Conservation (phyloP, 2,329 filamentous ascomycete genomes). For the Fusarium camptoceras region DNA sequence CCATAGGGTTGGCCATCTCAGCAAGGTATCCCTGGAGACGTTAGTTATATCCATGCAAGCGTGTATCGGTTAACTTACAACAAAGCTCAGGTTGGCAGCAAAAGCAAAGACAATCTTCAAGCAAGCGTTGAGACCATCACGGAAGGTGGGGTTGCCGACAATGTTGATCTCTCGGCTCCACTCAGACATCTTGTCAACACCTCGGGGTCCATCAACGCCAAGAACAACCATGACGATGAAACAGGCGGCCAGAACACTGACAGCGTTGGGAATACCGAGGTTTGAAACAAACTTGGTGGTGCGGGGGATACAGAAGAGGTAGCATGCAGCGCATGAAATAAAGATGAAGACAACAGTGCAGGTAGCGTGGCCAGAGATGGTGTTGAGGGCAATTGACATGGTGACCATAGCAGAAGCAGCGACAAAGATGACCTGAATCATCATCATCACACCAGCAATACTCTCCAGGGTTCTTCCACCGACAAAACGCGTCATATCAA, state of each 20-base stretch:
- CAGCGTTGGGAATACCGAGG: conserved; percentile 28
- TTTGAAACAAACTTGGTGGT: conserved; percentile 36
- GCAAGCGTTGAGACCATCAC: conserved; percentile 41
- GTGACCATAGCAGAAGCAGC: conserved; percentile 37
- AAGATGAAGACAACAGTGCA: conserved; percentile 36
- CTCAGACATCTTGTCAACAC: conserved; percentile 12
- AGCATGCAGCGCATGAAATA: conserved; percentile 22
- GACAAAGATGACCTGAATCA: conserved; percentile 38
- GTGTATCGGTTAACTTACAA: conserved; percentile 19
- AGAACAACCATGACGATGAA: conserved; percentile 38
- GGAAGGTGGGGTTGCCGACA: conserved; percentile 36
- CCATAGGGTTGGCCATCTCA: conserved; percentile 39
- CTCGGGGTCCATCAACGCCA: conserved; percentile 16
- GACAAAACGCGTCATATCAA: conserved; percentile 71
- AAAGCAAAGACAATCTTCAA: conserved; percentile 44
- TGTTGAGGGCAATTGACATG: conserved; percentile 36
- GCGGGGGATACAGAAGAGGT: conserved; percentile 22
- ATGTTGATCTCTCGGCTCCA: conserved; percentile 41
- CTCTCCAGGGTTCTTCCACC: conserved; percentile 37
- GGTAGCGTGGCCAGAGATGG: conserved; percentile 24
- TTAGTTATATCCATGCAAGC: not conserved
- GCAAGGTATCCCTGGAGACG: conserved; percentile 28
- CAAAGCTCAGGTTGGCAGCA: conserved; percentile 43
- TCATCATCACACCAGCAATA: conserved; percentile 33
- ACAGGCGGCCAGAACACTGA: conserved; percentile 30